phyloP scores from a whole-genome alignment of 176 grass and related monocot species.

The Cenchrus purpureus region DNA sequence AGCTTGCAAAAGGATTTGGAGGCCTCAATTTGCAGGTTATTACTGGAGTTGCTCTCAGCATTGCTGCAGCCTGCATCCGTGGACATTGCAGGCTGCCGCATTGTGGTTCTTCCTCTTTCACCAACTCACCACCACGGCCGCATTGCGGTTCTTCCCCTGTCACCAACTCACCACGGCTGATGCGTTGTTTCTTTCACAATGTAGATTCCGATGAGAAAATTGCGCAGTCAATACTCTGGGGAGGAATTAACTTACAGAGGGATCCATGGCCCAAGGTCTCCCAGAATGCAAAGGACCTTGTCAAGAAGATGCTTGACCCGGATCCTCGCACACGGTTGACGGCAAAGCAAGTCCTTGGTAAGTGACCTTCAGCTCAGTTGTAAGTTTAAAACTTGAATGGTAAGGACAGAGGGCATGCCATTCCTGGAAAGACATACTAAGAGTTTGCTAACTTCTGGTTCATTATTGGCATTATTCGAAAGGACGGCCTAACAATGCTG shows the following conservation, averaged over 20 bases:
- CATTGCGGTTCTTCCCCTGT: neutral
- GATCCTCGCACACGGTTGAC: slow-evolving; percentile 61
- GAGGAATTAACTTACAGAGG: slow-evolving; percentile 66
- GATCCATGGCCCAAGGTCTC: slow-evolving; percentile 91
- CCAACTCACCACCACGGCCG: no score
- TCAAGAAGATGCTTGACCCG: slow-evolving; percentile 80
- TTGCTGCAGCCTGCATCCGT: neutral
- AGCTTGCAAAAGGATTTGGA: no score
- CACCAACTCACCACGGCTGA: neutral
- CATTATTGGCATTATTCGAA: neutral
- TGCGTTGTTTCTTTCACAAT: neutral
- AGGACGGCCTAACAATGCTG: neutral
- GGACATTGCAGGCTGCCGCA: neutral
- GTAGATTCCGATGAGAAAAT: slow-evolving; percentile 82
- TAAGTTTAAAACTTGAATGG: slow-evolving; percentile 1
- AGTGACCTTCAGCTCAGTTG: slow-evolving; percentile 20
- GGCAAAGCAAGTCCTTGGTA: slow-evolving; percentile 75
- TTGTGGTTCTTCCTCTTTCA: no score
- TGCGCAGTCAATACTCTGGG: slow-evolving; percentile 63
- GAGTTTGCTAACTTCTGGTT: neutral
- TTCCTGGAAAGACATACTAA: slow-evolving; percentile 2
- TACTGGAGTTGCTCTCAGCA: no score
- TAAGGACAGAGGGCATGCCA: neutral
- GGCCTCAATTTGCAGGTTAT: no score
- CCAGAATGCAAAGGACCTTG: slow-evolving; percentile 83